Conservation (phyloP, 2,329 filamentous ascomycete species). For the Fusarium zealandicum region DNA sequence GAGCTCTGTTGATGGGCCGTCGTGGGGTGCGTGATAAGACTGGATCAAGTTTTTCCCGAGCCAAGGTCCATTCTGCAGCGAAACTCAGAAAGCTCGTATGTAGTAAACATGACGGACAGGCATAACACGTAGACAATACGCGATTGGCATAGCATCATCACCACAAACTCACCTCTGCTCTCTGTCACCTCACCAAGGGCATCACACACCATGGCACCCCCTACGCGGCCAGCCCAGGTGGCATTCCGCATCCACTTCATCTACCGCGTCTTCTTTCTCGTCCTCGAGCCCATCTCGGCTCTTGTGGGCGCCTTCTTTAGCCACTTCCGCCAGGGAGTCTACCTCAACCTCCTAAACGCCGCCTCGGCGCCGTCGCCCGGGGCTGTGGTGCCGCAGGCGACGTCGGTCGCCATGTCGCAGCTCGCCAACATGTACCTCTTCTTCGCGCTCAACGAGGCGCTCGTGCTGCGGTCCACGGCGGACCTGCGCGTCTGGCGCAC, state of each 20-base stretch:
- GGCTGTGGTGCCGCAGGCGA: constrained; percentile 63
- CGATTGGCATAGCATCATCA: not conserved
- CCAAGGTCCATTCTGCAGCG: constrained; percentile 16
- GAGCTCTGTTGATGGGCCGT: not conserved
- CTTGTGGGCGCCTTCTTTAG: constrained; percentile 61
- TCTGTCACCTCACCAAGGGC: not conserved
- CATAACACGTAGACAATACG: not conserved
- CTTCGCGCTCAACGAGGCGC: constrained; percentile 78
- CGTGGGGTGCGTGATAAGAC: constrained; percentile 13
- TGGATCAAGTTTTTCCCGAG: constrained; percentile 41
- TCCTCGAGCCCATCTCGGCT: constrained; percentile 69
- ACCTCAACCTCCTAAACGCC: constrained; percentile 70
- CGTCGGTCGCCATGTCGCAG: constrained; percentile 74
- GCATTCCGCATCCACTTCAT: constrained; percentile 61
- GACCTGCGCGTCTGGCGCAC: constrained; percentile 75
- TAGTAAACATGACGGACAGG: no score
- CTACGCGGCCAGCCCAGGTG: constrained; percentile 30
- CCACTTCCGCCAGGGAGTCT: constrained; percentile 59
- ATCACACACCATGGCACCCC: constrained; percentile 35
- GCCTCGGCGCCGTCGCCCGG: constrained; percentile 48
- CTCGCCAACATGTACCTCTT: constrained; percentile 80
- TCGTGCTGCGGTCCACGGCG: constrained; percentile 73
- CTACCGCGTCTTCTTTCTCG: constrained; percentile 78
- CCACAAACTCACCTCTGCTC: constrained; percentile 5
- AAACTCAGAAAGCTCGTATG: no score